Evolutionary conservation across 129 eudicot genomes (phyloP).

Genomic region (Lactuca saligna): DNA sequence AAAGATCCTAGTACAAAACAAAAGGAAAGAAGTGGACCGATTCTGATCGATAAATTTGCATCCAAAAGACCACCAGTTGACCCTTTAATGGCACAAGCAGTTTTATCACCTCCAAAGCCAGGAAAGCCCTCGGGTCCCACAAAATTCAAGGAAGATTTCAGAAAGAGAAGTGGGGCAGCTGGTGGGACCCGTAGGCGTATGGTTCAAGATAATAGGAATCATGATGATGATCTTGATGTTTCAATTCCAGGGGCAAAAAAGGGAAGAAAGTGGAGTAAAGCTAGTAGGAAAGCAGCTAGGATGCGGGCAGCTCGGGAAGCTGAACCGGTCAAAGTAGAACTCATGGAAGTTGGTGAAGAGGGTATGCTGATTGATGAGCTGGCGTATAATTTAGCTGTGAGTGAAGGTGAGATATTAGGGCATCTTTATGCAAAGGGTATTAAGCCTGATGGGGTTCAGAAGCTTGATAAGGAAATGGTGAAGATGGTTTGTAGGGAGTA

Average conservation of each 20-base stretch:
- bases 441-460: slow-evolving; percentile 82
- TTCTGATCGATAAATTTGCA: slow-evolving; percentile 86
- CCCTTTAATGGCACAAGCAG: slow-evolving; percentile 68
- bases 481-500: slow-evolving; percentile 87
- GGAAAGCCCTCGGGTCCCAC: slow-evolving; percentile 46
- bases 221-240: slow-evolving; percentile 65
- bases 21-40: slow-evolving; percentile 65
- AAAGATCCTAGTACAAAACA: slow-evolving; percentile 30
- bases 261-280: slow-evolving; percentile 92
- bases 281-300: slow-evolving; percentile 89
- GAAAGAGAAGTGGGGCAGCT: slow-evolving; percentile 51
- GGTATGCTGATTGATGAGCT: slow-evolving; percentile 88
- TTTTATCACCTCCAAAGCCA: slow-evolving; percentile 71
- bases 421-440: slow-evolving; percentile 72
- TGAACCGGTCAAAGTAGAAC: slow-evolving; percentile 83
- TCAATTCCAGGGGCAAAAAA: slow-evolving; percentile 70
- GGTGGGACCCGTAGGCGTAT: slow-evolving; percentile 61
- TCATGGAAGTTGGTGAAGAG: slow-evolving; percentile 83
- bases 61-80: slow-evolving; percentile 64
- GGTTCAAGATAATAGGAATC: slow-evolving; percentile 31
- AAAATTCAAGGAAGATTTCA: slow-evolving; percentile 58
- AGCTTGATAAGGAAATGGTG: slow-evolving; percentile 76
- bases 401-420: slow-evolving; percentile 91
- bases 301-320: slow-evolving; percentile 88
- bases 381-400: slow-evolving; percentile 79